Evolutionary conservation across 2,329 filamentous ascomycete species (phyloP), one percentile per base, ranked within the genome.

Genomic region (Curvularia lunata): DNA sequence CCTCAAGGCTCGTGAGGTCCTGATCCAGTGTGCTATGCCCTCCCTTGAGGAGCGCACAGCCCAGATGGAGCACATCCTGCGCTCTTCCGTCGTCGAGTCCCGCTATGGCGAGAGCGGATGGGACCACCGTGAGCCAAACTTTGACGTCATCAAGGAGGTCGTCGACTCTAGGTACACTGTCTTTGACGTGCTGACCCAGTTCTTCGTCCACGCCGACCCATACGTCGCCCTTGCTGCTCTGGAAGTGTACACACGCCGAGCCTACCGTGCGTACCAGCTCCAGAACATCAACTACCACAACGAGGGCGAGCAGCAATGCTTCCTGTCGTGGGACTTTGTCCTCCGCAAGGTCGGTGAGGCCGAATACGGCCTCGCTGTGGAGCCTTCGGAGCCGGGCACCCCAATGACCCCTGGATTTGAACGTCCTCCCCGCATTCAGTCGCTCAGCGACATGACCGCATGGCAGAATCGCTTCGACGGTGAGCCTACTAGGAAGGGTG

Each of bases 161-260:
- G 92, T 99, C 51, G 95, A 99, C 79, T 98, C 95, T 53, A 96
- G 96, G 81, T 98, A 96, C 82, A 98, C 94, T 41, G 95, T 99
- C 64, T 97, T 97, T 69, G 95, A 99, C 74, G 95, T 99, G 18
- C 80, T 99, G 65, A 91, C 94, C 7, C 88, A 92, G 56, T 99
- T 99, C 86, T 99, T 99, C 75, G 91, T 88, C 32, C 92, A 99
- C 79, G 86, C 91, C 41, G 95, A 99, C 73, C 89, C 92, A 12
- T 98, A 92, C 91, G 94, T 99, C 28, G 91, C 91, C 7, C 83
- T 97, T 61, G 95, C 95, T 58, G 92, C 95, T 47, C 86, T 99
- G 4, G 95, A 99, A 77, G 93, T 98, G 48, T 99, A 99, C 77
- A 89, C 97, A 62, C 93, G 95, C 70, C 91, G 95, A 63, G 93